Conservation (phyloP, 768 basidiomycete species). For the Tephrocybe sp. region DNA sequence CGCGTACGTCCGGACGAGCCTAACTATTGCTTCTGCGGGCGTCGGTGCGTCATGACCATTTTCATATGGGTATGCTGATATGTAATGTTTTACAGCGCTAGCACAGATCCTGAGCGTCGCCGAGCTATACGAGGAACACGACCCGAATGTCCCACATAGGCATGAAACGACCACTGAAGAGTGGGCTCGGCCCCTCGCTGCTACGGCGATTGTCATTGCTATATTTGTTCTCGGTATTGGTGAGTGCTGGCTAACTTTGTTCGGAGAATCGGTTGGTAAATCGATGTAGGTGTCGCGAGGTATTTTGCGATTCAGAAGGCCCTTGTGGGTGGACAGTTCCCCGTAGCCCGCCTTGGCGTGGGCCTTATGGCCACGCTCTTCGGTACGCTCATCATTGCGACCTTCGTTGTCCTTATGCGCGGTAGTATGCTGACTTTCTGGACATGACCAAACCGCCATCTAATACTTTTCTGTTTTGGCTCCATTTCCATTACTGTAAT, state of each 20-base stretch:
- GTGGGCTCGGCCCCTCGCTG: conserved; percentile 42
- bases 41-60: conserved; percentile 26
- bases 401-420: conserved; percentile 6
- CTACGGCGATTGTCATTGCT: conserved; percentile 32
- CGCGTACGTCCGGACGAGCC: conserved; percentile 49
- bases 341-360: conserved; percentile 9
- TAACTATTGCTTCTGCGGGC: conserved; percentile 42
- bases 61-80: neutral
- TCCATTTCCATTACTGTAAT: neutral
- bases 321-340: conserved; percentile 10
- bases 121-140: conserved; percentile 8
- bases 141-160: neutral
- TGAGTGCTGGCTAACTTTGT: neutral
- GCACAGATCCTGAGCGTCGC: conserved; percentile 46
- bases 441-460: neutral
- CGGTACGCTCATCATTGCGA: conserved; percentile 5
- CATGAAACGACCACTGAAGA: conserved; percentile 1
- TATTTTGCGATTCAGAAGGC: conserved; percentile 15
- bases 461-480: neutral
- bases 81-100: conserved; percentile 25
- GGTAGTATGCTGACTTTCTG: neutral
- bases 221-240: conserved; percentile 30
- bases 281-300: conserved; percentile 4
- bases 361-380: conserved; percentile 5
- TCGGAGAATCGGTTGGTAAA: neutral